These are phyloP conservation scores for Striga asiatica DNA, from an alignment of 257 asterid genomes.

Conservation along the genomic window DNA sequence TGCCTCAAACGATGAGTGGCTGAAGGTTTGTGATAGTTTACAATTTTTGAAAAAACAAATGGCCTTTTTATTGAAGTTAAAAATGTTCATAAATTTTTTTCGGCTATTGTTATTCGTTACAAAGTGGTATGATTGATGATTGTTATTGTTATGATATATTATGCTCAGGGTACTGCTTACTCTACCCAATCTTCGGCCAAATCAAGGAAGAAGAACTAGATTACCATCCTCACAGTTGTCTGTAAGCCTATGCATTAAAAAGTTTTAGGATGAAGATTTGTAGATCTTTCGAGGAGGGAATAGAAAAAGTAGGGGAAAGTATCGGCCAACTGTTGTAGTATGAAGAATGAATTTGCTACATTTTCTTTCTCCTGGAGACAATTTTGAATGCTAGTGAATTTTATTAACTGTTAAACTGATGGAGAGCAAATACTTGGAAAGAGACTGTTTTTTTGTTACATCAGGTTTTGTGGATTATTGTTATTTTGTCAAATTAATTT, in stretches of 20 bases:
- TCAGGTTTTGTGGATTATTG: background rate
- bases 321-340: background rate
- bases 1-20: conserved; percentile 88
- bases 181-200: conserved; percentile 49
- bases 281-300: background rate
- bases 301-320: too few species aligned
- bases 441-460: background rate
- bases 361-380: background rate
- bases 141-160: background rate
- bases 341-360: background rate
- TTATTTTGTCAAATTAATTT: background rate
- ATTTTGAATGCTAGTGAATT: too few species aligned
- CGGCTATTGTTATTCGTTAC: background rate
- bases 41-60: too few species aligned
- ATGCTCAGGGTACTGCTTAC: conserved; percentile 77
- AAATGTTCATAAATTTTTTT: background rate
- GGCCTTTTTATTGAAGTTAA: too few species aligned
- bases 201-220: conserved; percentile 88
- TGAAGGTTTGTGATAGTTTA: conserved; percentile 52
- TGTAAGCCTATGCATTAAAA: background rate
- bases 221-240: background rate
- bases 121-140: background rate
- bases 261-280: background rate
- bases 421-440: background rate
- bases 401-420: background rate